phyloP scores from a whole-genome alignment of 169 alveolate genomes.

The Eimeria maxima region DNA sequence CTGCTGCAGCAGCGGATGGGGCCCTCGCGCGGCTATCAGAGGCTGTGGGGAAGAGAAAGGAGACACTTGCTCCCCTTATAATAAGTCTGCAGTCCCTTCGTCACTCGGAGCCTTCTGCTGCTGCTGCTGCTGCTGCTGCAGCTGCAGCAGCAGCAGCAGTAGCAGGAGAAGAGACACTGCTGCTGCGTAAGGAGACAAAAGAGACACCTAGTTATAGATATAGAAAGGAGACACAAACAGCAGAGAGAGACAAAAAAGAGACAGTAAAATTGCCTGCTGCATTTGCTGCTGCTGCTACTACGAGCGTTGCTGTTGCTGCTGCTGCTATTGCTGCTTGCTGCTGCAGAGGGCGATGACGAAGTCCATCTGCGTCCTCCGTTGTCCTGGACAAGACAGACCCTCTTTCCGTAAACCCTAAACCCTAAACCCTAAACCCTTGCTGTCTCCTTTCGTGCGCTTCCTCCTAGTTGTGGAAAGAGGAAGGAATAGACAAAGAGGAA shows the following conservation, averaged over 20 bases:
- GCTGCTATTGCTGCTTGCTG: slow-evolving; percentile 1
- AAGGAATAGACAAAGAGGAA: not conserved
- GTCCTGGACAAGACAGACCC: slow-evolving; percentile 3
- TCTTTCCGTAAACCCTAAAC: slow-evolving; percentile 40
- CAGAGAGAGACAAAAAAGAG: too few species aligned
- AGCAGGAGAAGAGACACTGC: not conserved
- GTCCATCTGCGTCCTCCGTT: slow-evolving; percentile 9
- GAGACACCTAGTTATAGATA: too few species aligned
- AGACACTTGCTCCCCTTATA: not conserved
- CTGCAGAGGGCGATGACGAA: slow-evolving; percentile 31
- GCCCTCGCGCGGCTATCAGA: not conserved
- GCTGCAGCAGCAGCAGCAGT: not conserved
- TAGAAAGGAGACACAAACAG: not conserved
- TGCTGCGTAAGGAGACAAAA: not conserved
- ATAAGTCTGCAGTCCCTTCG: not conserved
- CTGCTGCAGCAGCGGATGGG: slow-evolving; percentile 1
- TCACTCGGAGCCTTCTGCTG: not conserved
- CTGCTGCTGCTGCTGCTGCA: not conserved
- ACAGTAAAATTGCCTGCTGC: too few species aligned
- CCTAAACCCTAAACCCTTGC: slow-evolving; percentile 53
- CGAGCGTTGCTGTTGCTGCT: not conserved
- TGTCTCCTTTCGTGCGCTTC: not conserved
- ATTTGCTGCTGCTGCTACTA: not conserved
- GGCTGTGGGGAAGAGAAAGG: not conserved
- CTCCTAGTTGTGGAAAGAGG: not conserved